Evolutionary conservation across 495 filamentous ascomycete genomes (phyloP).

Genomic region (Podospora sp.): DNA sequence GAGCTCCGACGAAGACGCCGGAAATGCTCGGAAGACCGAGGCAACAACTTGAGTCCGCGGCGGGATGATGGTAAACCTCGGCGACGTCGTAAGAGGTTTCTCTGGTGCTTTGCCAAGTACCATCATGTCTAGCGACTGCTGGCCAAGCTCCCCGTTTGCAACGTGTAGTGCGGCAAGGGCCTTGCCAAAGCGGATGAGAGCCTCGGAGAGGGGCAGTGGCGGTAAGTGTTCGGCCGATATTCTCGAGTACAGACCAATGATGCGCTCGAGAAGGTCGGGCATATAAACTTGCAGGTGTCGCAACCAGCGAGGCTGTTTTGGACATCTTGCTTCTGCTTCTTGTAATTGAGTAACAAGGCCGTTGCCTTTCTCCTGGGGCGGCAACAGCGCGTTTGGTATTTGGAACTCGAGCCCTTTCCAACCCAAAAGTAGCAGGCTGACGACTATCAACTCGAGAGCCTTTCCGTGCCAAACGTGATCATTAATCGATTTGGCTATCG

Average conservation of each 20-base stretch:
- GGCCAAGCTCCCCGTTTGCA: conserved; percentile 66
- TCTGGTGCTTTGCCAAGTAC: conserved; percentile 48
- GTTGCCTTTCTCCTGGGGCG: conserved; percentile 49
- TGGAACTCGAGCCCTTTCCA: conserved; percentile 88
- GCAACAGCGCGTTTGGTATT: conserved; percentile 59
- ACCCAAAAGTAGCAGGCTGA: conserved; percentile 80
- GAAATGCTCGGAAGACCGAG: conserved; percentile 73
- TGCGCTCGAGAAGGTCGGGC: conserved; percentile 71
- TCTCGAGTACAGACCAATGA: conserved; percentile 78
- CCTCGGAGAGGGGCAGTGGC: conserved; percentile 78
- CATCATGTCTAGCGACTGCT: conserved; percentile 67
- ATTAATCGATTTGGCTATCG: conserved; percentile 74
- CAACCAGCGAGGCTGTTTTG: conserved; percentile 46
- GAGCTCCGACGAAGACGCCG: conserved; percentile 61
- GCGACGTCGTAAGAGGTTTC: conserved; percentile 43
- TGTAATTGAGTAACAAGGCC: conserved; percentile 50
- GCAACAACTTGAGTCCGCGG: conserved; percentile 68
- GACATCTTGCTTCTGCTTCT: conserved; percentile 46
- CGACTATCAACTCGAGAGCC: conserved; percentile 81
- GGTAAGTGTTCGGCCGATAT: conserved; percentile 82
- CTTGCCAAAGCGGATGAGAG: conserved; percentile 76
- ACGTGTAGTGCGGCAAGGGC: conserved; percentile 71
- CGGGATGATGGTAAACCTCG: conserved; percentile 53
- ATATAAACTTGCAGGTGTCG: conserved; percentile 46
- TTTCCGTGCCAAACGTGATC: conserved; percentile 98